Conservation (phyloP, 306 rosid genomes). For the Malus orientalis region DNA sequence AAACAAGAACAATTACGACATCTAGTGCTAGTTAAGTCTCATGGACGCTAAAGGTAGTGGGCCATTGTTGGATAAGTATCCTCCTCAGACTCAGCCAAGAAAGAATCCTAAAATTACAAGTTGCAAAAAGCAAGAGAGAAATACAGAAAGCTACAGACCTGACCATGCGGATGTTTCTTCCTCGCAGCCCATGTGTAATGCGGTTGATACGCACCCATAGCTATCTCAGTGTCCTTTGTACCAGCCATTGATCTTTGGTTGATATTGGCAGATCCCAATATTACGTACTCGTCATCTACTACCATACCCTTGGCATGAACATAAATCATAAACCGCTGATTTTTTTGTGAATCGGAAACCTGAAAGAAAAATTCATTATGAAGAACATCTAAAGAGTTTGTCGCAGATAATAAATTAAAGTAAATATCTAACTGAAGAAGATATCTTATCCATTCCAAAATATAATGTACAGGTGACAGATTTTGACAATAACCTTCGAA, state of each 20-base stretch:
- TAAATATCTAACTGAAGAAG: neutral
- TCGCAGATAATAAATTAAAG: neutral
- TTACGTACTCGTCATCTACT: conserved; percentile 80
- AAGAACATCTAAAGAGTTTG: conserved; percentile 5
- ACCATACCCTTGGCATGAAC: conserved; percentile 97
- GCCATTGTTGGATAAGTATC: neutral
- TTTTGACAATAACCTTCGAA: neutral
- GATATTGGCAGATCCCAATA: conserved; percentile 91
- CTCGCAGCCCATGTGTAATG: conserved; percentile 62
- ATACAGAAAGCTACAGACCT: conserved; percentile 40
- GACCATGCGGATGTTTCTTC: conserved; percentile 65
- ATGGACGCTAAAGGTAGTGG: neutral
- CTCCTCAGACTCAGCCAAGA: conserved; percentile 1
- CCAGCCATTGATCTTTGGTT: conserved; percentile 99
- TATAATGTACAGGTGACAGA: neutral
- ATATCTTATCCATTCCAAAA: neutral
- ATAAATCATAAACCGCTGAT: conserved; percentile 74
- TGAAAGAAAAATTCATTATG: conserved; percentile 18
- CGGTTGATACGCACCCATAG: conserved; percentile 94
- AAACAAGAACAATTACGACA: neutral
- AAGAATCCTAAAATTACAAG: conserved; percentile 1
- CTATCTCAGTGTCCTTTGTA: conserved; percentile 92
- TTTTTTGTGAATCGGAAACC: conserved; percentile 39
- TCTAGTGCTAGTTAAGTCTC: neutral
- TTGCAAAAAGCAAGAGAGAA: neutral